Conservation (phyloP, 495 filamentous ascomycete species). For the Penicillium flavigenum region DNA sequence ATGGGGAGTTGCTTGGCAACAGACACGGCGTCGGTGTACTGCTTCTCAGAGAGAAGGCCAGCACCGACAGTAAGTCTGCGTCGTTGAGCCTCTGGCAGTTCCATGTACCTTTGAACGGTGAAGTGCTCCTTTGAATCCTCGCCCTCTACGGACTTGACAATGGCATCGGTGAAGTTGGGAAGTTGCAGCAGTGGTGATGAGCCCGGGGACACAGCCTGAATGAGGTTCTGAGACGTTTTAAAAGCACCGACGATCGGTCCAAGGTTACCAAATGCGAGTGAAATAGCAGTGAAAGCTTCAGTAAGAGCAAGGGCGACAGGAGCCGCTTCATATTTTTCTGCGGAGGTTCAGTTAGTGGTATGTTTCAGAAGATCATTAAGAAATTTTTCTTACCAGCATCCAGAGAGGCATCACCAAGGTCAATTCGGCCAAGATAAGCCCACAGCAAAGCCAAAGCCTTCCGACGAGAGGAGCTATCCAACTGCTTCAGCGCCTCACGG, state of each 20-base stretch:
- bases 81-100: conserved; percentile 69
- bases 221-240: conserved; percentile 74
- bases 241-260: conserved; percentile 80
- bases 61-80: conserved; percentile 65
- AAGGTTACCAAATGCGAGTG: conserved; percentile 83
- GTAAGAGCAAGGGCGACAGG: conserved; percentile 81
- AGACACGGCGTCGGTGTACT: conserved; percentile 71
- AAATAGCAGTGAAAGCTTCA: conserved; percentile 81
- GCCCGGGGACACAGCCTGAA: conserved; percentile 82
- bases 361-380: background rate
- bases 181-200: conserved; percentile 89
- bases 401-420: conserved; percentile 67
- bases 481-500: conserved; percentile 65
- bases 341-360: conserved; percentile 11
- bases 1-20: conserved; percentile 80
- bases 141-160: conserved; percentile 75
- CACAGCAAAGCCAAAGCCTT: conserved; percentile 89
- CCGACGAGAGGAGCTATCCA: conserved; percentile 69
- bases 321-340: conserved; percentile 73
- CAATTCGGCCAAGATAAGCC: conserved; percentile 89
- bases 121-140: conserved; percentile 68
- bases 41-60: conserved; percentile 67
- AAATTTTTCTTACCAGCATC: conserved; percentile 60
- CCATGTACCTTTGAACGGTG: conserved; percentile 85
- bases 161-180: conserved; percentile 74